Evolutionary conservation across 192 early-diverging fungal species (phyloP).

Genomic region (Chytriomyces sp.): DNA sequence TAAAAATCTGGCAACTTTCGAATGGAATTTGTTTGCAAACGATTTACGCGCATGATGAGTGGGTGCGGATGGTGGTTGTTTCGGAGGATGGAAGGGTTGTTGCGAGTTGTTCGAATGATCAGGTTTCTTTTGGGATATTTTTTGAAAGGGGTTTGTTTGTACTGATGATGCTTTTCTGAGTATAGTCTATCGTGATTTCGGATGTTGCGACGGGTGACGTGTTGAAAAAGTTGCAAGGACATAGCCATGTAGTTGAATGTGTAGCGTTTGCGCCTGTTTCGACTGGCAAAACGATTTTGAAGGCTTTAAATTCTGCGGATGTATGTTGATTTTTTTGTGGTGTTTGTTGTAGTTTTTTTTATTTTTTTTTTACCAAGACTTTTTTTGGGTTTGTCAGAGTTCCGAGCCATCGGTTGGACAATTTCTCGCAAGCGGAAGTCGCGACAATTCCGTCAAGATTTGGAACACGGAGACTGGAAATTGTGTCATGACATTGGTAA

Average conservation of each 20-base stretch:
- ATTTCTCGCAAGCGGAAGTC: constrained; percentile 81
- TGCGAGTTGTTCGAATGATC: constrained; percentile 83
- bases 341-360: no score
- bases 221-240: constrained; percentile 81
- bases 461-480: constrained; percentile 78
- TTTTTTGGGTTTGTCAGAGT: no score
- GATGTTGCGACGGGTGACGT: constrained; percentile 78
- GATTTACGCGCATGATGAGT: constrained; percentile 80
- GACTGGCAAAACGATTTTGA: constrained; percentile 65
- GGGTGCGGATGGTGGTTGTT: constrained; percentile 79
- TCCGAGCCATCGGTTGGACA: constrained; percentile 63
- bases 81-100: constrained; percentile 75
- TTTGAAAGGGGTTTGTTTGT: no score
- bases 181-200: constrained; percentile 50
- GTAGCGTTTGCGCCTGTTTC: constrained; percentile 79
- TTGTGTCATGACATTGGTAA: constrained; percentile 78
- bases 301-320: constrained; percentile 72
- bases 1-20: constrained; percentile 87
- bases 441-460: constrained; percentile 89
- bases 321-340: no score
- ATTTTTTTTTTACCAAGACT: no score
- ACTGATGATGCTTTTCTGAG: no score
- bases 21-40: constrained; percentile 86
- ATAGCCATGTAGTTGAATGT: constrained; percentile 95
- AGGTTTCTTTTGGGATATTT: no score